Evolutionary conservation across 495 filamentous ascomycete species (phyloP), one percentile per base, ranked within the genome.

Genomic region (Aspergillus campestris): DNA sequence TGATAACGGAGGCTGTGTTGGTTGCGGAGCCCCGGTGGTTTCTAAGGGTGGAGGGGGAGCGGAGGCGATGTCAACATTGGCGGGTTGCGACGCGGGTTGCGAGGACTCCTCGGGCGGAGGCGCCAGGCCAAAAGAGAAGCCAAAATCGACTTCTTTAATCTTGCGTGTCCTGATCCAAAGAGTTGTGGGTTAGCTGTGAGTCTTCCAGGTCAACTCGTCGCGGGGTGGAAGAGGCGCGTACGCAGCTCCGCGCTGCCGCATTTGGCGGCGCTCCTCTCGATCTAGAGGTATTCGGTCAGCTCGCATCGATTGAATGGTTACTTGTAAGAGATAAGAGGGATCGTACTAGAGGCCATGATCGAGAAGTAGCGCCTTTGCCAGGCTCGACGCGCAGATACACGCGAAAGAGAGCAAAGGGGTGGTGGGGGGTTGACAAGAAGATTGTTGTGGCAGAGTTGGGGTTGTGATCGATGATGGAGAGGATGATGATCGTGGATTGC

Each of bases 211-310:
- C 32, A 30, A 48, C 43, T 31, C 9, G 27, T 57, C 55, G 62
- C 64, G 60, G 57, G 53, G 59, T 58, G 52, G 48, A 30, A 31
- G 36, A 59, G 45, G 53, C 55, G 59, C 71, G 56, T 72, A 79
- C 74, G 64, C 76, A 60, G 76, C 75, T 61, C 76, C 76, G 56
- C 76, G 74, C 63, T 77, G 74, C 52, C 76, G 76, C 71, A 78
- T 78, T 56, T 73, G 65, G 60, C 62, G 64, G 55, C 73, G 69
- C 61, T 78, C 74, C 57, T 75, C 63, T 60, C 76, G 69, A 59
- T 70, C 72, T 74, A 45, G 44, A 49, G 37, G 4, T 34, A 8
- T 18, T n/a, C 49, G 5, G 47, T 65, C 62, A 65, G 53, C 38
- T 40, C 15, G 33, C 27, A 13, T 35, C 32, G 5, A 11, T 29